Base-by-base conservation (phyloP, 1,284 basidiomycete species). In the Marasmius sp. region DNA sequence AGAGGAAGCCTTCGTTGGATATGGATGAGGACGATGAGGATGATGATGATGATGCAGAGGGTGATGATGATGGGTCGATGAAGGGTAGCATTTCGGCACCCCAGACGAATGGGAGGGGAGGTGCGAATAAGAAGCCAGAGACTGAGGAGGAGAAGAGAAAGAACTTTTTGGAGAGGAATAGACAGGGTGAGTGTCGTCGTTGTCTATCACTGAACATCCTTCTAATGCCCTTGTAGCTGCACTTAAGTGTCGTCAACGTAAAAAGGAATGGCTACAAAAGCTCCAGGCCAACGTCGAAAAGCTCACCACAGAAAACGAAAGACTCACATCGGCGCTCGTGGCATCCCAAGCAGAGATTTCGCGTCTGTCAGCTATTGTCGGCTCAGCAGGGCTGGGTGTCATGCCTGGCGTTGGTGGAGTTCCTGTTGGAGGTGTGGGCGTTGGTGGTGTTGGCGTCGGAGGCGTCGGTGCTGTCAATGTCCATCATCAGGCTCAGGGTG, bases 241-340 rank as follows among this genome's bases (percentile, higher is more conserved):
- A 3, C 87, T 98, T 71, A 99, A 99, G 79, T 99, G 97, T 76
- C 93, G 97, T 45, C 97, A 99, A 74, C 89, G 97, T 60, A 99
- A 99, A 77, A 99, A 99, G 78, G 95, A 95, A 6, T 99, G 97
- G 97, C 85, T 98, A 33, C 84, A 89, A 27, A 91, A 94, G 67
- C 81, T 99, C 18, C 97, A 99, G 76, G 88, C 91, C 58, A 97
- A 97, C 72, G 94, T 96, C 72, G 96, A 98, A 74, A 93, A 85
- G 67, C 84, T 98, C 36, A 82, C 85, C 36, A 88, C 91, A 67
- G 97, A 98, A 77, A 99, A 99, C 75, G 95, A 98, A 74, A 88
- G 94, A n/a, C 86, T 99, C 33, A 83, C 88, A 65, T 78, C 86
- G 60, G 84, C 88, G 66, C 85, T 93, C n/a, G 86, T 91, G 53